Evolutionary conservation across 2,329 filamentous ascomycete species (phyloP).

Genomic region (Fusarium setosum): DNA sequence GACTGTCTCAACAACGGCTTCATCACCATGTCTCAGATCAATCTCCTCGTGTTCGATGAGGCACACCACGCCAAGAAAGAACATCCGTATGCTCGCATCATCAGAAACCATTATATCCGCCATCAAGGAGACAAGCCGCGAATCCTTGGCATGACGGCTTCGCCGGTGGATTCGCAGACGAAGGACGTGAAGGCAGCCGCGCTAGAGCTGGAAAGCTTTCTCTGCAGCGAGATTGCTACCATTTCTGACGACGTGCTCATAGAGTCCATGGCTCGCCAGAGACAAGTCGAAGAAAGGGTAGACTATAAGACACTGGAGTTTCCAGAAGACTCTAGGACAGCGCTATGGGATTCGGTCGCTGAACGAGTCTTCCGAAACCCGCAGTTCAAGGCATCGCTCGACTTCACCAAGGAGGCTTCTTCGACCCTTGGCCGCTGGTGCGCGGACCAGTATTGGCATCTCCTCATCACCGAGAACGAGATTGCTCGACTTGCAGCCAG

Average conservation of each 20-base stretch:
- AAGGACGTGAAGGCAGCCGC: slow-evolving; percentile 76
- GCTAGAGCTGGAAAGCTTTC: slow-evolving; percentile 76
- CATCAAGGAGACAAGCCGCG: slow-evolving; percentile 69
- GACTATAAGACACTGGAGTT: slow-evolving; percentile 57
- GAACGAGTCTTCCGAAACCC: slow-evolving; percentile 52
- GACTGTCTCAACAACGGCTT: slow-evolving; percentile 84
- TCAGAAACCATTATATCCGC: slow-evolving; percentile 84
- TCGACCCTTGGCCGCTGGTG: slow-evolving; percentile 84
- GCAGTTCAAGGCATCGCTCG: slow-evolving; percentile 67
- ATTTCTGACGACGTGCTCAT: slow-evolving; percentile 56
- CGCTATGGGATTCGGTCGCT: slow-evolving; percentile 70
- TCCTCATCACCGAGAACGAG: slow-evolving; percentile 73
- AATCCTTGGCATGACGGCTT: slow-evolving; percentile 97
- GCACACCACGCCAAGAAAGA: slow-evolving; percentile 96
- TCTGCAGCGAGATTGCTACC: slow-evolving; percentile 88
- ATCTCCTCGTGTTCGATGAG: slow-evolving; percentile 93
- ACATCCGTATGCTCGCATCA: slow-evolving; percentile 89
- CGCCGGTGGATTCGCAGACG: slow-evolving; percentile 85
- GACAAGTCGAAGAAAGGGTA: slow-evolving; percentile 62
- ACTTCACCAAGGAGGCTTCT: slow-evolving; percentile 68
- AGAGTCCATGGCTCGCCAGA: slow-evolving; percentile 34
- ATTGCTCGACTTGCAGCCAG: slow-evolving; percentile 69
- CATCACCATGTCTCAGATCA: slow-evolving; percentile 84
- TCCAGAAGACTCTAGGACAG: slow-evolving; percentile 67
- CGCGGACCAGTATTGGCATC: slow-evolving; percentile 83